Base-by-base conservation (phyloP, 2,329 filamentous ascomycete species). In the Ophiognomonia clavigignenti-juglandacearum region DNA sequence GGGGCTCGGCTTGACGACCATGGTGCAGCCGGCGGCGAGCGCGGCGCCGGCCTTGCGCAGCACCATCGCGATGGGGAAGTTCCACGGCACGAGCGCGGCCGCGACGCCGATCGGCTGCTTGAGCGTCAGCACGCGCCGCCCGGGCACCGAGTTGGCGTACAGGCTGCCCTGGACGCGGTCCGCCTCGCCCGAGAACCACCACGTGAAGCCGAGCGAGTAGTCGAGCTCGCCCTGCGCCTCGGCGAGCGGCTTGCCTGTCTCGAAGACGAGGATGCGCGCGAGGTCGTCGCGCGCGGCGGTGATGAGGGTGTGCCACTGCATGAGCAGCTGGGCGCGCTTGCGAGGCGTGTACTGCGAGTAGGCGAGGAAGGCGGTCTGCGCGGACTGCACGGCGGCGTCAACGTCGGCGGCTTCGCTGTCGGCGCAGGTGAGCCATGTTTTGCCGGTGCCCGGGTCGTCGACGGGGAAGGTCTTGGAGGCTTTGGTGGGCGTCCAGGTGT, bases 21-120 rank as follows among this genome's bases (percentile, higher is more conserved):
- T 87, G 2, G 84, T 83, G 59, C 84, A 88, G 1, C 85, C 85
- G 3, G 84, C 84, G 2, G 85, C 85, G 32, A 88, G 64, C 1
- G 84, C 84, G 6, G 83, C 81, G 39, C 78, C 74, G 2, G 77
- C 82, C 60, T 88, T 88, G 26, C 85, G 72, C 43, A 86, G 62
- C 6, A 86, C 74, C 79, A 88, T 53, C 32, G 81, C 82, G 42
- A 85, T 72, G 0, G 82, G 82, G 54, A 86, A 86, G 57, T 88
- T 86, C 84, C 84, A 88, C 4, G 85, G 84, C 2, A 87, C 83
- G 14, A 88, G 66, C 0, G 83, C 84, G 0, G 76, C 83, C 0
- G 78, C 73, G 10, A 86, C 82, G 46, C 85, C 85, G 49, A 87
- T 74, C 1, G 84, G 84, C 63, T 88, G 84, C 68, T 91, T 91